Conservation (phyloP, 176 grass and related monocot genomes). For the Rhynchospora tenuis region DNA sequence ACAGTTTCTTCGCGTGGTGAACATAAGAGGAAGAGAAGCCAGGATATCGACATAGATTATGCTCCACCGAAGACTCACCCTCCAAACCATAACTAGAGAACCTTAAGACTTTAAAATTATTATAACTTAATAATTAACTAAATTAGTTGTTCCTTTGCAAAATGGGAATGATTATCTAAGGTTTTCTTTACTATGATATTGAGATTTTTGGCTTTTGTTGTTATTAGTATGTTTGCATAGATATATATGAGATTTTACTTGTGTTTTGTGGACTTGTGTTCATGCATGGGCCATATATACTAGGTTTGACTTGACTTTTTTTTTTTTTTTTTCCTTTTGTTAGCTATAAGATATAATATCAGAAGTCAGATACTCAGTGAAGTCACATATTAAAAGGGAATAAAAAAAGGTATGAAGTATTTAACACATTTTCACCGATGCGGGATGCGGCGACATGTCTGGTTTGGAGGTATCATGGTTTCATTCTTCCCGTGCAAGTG, state of each 20-base stretch:
- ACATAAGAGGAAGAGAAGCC: constrained; percentile 12
- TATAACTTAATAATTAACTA: background rate
- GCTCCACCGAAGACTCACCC: constrained; percentile 13
- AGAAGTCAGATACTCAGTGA: background rate
- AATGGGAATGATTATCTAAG: background rate
- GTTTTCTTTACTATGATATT: background rate
- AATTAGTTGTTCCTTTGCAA: background rate
- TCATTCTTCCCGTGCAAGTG: constrained; percentile 6
- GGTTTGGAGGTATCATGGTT: background rate
- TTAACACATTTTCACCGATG: background rate
- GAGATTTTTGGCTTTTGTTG: background rate
- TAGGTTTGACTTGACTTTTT: background rate
- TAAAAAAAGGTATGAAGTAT: background rate
- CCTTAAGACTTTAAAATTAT: background rate
- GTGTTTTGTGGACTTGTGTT: background rate
- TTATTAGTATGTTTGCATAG: background rate
- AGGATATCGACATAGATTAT: constrained; percentile 18
- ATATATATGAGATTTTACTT: background rate
- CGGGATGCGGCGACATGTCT: constrained; percentile 7
- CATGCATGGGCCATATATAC: background rate
- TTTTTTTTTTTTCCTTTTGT: too few relatives aligned
- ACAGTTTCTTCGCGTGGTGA: background rate
- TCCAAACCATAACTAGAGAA: constrained; percentile 12
- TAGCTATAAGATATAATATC: too few relatives aligned
- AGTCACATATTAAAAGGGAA: background rate